Evolutionary conservation across 1,284 basidiomycete genomes (phyloP), one percentile per base, ranked within the genome.

Genomic region (Bjerkandera adusta): DNA sequence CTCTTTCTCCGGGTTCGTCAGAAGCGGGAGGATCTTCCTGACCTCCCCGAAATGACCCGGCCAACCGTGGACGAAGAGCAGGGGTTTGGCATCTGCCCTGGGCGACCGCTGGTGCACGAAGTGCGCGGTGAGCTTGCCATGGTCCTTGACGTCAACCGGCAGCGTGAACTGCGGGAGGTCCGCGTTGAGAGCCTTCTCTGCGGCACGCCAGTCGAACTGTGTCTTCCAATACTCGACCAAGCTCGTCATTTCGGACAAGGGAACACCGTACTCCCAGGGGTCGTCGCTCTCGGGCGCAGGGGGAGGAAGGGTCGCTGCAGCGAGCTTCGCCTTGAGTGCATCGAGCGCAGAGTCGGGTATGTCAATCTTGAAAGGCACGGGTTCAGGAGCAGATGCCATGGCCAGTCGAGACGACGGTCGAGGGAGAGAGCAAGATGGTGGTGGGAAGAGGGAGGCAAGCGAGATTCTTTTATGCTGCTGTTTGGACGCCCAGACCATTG

Each of bases 81-180:
- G 8, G 27, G n/a, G 8, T 30, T n/a, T 15, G 18, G 5, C 58
- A 8, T n/a, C 27, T 8, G 27, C 27, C 8, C 27, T 8, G 8
- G 8, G 27, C n/a, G 39, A 18, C 5, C 29, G 26, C 13, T 71
- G 52, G 50, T 76, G 72, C 1, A 75, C 53, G 41, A 75, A 75
- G 49, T 76, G 74, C 6, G 73, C 63, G 41, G 70, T 71, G 46
- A 79, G 56, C 18, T 56, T 57, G 10, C 70, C 73, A 51, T 67
- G 66, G 40, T 69, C 66, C 0, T 68, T 63, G 0, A 75, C 62
- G 3, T 61, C 50, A 36, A 75, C 63, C 41, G 69, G 63, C n/a
- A 62, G 57, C 1, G 69, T 76, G 56, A 70, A 75, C 63, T 70
- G 71, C 13, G 74, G 71, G 0, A 77, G 43, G 6, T 25, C 36